These are phyloP conservation scores for Hyaloscypha hepaticicola DNA, from an alignment of 495 filamentous ascomycete species.

Conservation along the genomic window DNA sequence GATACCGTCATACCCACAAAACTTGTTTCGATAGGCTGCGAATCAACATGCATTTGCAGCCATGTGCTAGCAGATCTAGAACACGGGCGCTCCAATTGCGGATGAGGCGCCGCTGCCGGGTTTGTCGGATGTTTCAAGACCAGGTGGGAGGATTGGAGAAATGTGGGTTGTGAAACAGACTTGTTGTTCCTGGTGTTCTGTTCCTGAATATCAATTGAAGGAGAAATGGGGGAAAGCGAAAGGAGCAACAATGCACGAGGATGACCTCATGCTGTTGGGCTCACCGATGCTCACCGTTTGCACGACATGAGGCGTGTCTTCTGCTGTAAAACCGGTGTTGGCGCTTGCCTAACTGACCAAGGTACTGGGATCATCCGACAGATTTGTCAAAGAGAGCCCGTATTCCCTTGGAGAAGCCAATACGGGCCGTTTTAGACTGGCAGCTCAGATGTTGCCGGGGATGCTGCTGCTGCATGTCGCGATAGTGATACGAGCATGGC, in stretches of 20 bases:
- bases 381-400: neutral
- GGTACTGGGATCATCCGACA: neutral
- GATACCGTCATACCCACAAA: slow-evolving; percentile 18
- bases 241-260: too few relatives aligned
- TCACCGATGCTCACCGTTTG: too few relatives aligned
- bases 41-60: slow-evolving; percentile 4
- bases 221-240: neutral
- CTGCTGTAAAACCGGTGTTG: neutral
- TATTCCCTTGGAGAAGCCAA: neutral
- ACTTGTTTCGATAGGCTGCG: neutral
- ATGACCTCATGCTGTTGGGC: too few relatives aligned
- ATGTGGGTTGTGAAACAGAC: neutral
- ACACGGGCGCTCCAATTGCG: neutral
- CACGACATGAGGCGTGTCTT: too few relatives aligned
- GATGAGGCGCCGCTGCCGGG: neutral
- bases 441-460: neutral
- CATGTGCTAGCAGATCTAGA: neutral
- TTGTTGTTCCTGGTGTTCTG: neutral
- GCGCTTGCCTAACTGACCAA: neutral
- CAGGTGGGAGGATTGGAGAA: neutral
- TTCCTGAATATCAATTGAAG: neutral
- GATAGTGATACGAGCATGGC: neutral
- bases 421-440: neutral
- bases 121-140: neutral
- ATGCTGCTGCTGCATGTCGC: neutral